Percentiles rank a stretch among this genome's conserved stretches.
These are phyloP conservation scores for Alternaria solani DNA, from an alignment of 2,329 filamentous ascomycete genomes.

Conservation along the genomic window DNA sequence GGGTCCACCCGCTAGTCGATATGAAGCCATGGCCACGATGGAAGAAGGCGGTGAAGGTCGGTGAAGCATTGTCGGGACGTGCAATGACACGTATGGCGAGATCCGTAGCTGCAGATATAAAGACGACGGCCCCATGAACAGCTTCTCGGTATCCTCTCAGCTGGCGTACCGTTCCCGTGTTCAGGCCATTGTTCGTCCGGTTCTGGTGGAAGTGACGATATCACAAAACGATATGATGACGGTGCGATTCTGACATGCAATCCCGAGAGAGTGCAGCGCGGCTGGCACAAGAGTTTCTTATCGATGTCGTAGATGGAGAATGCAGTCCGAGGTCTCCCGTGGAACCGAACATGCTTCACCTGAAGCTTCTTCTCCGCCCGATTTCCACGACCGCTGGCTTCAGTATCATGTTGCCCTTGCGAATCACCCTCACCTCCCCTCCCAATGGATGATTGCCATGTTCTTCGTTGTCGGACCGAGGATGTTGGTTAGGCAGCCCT, in stretches of 20 bases:
- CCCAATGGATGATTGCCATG: neutral
- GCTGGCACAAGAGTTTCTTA: slow-evolving; percentile 20
- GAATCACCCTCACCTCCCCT: neutral
- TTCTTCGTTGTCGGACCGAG: neutral
- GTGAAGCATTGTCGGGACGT: neutral
- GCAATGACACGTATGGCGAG: neutral
- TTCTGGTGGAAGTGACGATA: slow-evolving; percentile 10
- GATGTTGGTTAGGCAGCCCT: neutral
- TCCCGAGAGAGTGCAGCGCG: slow-evolving; percentile 15
- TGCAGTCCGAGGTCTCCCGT: slow-evolving; percentile 18
- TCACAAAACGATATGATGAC: neutral
- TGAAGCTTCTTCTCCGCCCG: slow-evolving; percentile 7
- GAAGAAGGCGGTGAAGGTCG: slow-evolving; percentile 5
- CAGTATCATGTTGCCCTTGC: slow-evolving; percentile 4
- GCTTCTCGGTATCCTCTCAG: neutral
- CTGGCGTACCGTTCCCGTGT: neutral
- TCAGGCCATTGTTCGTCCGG: slow-evolving; percentile 1
- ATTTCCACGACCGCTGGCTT: neutral
- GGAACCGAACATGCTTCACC: slow-evolving; percentile 17
- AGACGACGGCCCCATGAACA: neutral
- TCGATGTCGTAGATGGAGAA: slow-evolving; percentile 17
- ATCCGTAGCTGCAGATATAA: neutral
- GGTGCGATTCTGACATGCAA: slow-evolving; percentile 25
- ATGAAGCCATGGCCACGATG: neutral
- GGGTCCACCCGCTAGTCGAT: slow-evolving; percentile 5